These are phyloP conservation scores for Psilocybe azurescens DNA, from an alignment of 768 basidiomycete species.

Conservation along the genomic window DNA sequence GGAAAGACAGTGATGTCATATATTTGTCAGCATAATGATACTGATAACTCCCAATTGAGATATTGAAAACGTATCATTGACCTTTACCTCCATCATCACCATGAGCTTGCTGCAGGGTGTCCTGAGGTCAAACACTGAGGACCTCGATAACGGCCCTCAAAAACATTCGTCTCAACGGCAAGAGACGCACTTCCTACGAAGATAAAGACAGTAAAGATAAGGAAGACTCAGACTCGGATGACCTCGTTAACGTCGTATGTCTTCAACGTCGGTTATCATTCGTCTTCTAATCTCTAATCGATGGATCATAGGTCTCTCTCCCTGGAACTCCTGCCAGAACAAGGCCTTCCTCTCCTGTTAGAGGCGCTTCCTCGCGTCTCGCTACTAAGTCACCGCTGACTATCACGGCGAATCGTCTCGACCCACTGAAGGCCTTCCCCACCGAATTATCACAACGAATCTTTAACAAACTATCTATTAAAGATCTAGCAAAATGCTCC, in stretches of 20 bases:
- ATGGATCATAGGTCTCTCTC: constrained; percentile 55
- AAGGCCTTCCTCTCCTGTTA: constrained; percentile 60
- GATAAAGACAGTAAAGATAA: constrained; percentile 46
- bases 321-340: constrained; percentile 74
- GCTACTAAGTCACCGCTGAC: constrained; percentile 54
- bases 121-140: constrained; percentile 56
- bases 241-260: constrained; percentile 72
- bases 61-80: neutral
- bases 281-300: constrained; percentile 13
- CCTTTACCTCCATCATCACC: constrained; percentile 20
- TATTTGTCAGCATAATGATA: constrained; percentile 34
- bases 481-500: constrained; percentile 77
- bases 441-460: constrained; percentile 84
- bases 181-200: constrained; percentile 24
- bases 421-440: constrained; percentile 75
- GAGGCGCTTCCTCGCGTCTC: constrained; percentile 48
- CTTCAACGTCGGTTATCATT: constrained; percentile 1
- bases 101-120: constrained; percentile 78
- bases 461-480: constrained; percentile 64
- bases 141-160: constrained; percentile 42
- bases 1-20: constrained; percentile 7
- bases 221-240: constrained; percentile 65
- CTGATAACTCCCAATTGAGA: neutral
- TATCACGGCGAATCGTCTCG: constrained; percentile 45
- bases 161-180: constrained; percentile 30